Evolutionary conservation across 306 rosid species (phyloP).

Genomic region (Pterocarpus macrocarpus): DNA sequence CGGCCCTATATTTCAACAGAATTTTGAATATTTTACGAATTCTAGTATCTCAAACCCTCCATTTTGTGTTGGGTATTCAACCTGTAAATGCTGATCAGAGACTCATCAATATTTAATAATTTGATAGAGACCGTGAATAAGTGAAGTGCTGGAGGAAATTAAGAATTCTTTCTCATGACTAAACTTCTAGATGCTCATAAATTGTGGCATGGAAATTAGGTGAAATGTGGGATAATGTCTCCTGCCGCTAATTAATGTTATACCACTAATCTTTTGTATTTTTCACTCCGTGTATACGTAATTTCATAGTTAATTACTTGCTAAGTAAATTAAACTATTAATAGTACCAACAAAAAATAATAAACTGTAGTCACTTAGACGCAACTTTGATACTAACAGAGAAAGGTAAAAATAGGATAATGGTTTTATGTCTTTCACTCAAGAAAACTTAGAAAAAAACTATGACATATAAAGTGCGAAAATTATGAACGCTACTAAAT

Average conservation of each 20-base stretch:
- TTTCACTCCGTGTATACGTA: background rate
- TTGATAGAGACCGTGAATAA: background rate
- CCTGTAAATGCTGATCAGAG: background rate
- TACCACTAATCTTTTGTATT: background rate
- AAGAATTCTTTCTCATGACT: background rate
- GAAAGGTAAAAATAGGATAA: background rate
- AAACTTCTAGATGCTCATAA: background rate
- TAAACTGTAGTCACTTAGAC: background rate
- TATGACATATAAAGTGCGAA: background rate
- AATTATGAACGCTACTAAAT: constrained; percentile 26
- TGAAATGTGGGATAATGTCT: background rate
- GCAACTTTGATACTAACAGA: background rate
- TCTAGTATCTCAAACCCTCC: background rate
- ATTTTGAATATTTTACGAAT: background rate
- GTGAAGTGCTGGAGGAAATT: background rate
- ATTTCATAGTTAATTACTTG: background rate
- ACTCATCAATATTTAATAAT: background rate
- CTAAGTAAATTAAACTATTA: constrained; percentile 3
- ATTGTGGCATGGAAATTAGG: constrained; percentile 17
- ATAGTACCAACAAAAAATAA: background rate
- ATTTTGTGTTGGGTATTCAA: background rate
- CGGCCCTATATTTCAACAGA: background rate
- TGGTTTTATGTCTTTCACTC: background rate
- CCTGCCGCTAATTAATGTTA: background rate
- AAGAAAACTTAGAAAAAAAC: background rate